Evolutionary conservation across 2,329 filamentous ascomycete species (phyloP).

Genomic region (Calonectria pseudoturangicola): DNA sequence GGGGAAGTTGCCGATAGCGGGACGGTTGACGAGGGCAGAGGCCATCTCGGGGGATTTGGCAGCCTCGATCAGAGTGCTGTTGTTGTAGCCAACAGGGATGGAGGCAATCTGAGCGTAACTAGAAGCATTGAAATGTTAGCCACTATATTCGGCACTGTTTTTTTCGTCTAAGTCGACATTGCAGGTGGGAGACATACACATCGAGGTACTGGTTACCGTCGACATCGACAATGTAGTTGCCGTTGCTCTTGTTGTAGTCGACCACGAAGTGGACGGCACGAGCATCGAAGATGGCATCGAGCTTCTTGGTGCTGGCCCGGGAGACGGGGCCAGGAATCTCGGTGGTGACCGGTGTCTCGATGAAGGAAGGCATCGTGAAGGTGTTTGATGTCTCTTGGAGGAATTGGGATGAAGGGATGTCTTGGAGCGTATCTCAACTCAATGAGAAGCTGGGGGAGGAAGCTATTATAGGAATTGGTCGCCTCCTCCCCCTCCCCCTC

Average conservation of each 20-base stretch:
- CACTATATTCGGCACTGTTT: background rate
- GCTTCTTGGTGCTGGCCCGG: slow-evolving; percentile 62
- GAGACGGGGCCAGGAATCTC: slow-evolving; percentile 64
- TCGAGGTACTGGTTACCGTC: slow-evolving; percentile 70
- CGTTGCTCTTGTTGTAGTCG: slow-evolving; percentile 71
- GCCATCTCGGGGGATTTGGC: slow-evolving; percentile 83
- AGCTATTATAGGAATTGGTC: slow-evolving; percentile 55
- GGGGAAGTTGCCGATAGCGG: slow-evolving; percentile 88
- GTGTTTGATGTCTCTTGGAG: slow-evolving; percentile 40
- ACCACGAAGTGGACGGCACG: slow-evolving; percentile 72
- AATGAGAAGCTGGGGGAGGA: slow-evolving; percentile 45
- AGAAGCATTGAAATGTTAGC: slow-evolving; percentile 28
- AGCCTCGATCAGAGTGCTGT: slow-evolving; percentile 78
- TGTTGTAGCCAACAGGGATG: slow-evolving; percentile 90
- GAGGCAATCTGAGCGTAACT: slow-evolving; percentile 89
- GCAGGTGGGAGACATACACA: slow-evolving; percentile 62
- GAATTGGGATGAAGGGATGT: slow-evolving; percentile 40
- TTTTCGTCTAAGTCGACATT: background rate
- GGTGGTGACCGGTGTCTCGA: slow-evolving; percentile 59
- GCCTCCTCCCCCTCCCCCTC: slow-evolving; percentile 31
- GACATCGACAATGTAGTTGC: slow-evolving; percentile 72
- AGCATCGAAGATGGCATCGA: slow-evolving; percentile 71
- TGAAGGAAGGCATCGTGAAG: slow-evolving; percentile 58
- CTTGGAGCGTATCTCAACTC: slow-evolving; percentile 41
- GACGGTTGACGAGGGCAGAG: slow-evolving; percentile 84